phyloP scores from a whole-genome alignment of 768 basidiomycete genomes.

The Cystobasidium ongulense region DNA sequence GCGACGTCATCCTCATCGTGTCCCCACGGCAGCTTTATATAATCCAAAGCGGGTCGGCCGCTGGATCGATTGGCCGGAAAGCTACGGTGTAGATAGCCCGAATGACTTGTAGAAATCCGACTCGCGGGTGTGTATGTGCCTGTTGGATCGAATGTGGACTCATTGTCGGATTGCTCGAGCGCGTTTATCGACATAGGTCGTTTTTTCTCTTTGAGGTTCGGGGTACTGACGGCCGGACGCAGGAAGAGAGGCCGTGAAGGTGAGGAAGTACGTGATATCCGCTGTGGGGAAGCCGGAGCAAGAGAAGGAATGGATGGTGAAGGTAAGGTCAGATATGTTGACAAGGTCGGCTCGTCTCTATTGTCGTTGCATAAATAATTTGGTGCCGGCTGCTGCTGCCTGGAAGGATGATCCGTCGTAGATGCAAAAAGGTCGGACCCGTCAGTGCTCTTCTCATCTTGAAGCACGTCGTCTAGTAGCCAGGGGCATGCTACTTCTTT shows the following conservation, averaged over 20 bases:
- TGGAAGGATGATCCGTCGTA: not conserved
- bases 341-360: too few relatives aligned
- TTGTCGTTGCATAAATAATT: too few relatives aligned
- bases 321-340: not conserved
- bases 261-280: not conserved
- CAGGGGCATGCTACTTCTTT: constrained; percentile 61
- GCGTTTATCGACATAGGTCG: not conserved
- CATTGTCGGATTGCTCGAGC: not conserved
- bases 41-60: constrained; percentile 71
- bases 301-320: not conserved
- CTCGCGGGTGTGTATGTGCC: not conserved
- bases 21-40: constrained; percentile 83
- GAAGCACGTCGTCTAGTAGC: not conserved
- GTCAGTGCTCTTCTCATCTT: too few relatives aligned
- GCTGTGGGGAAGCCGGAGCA: constrained; percentile 3
- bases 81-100: constrained; percentile 31
- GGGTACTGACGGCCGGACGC: constrained; percentile 61
- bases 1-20: constrained; percentile 89
- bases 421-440: too few relatives aligned
- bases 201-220: constrained; percentile 50
- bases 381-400: not conserved
- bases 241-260: constrained; percentile 48
- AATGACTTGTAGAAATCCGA: not conserved
- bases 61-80: constrained; percentile 12
- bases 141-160: too few relatives aligned